These are phyloP conservation scores for Lophium mytilinum DNA, from an alignment of 495 filamentous ascomycete genomes.

Conservation along the genomic window DNA sequence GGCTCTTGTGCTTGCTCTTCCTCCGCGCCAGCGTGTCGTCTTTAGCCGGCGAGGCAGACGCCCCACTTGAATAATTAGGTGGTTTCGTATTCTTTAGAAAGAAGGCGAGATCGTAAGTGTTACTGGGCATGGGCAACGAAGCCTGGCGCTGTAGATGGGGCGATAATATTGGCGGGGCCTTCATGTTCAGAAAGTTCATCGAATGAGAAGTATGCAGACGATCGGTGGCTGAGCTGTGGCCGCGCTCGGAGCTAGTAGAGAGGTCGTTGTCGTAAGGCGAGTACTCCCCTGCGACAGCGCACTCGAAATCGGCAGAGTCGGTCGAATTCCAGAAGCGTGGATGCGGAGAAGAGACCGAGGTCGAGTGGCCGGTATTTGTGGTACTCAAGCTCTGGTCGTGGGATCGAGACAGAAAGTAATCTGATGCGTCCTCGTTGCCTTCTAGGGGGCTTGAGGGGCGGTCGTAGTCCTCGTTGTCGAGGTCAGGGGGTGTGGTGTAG, in stretches of 20 bases:
- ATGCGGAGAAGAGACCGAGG: not conserved
- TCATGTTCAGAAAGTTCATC: not conserved
- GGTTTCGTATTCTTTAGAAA: constrained; percentile 4
- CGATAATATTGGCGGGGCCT: not conserved
- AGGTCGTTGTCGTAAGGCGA: constrained; percentile 9
- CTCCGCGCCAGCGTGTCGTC: not conserved
- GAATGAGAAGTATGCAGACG: not conserved
- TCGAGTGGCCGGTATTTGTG: not conserved
- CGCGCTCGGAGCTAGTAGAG: not conserved
- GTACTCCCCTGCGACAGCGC: constrained; percentile 10
- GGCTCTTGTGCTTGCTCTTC: constrained; percentile 1
- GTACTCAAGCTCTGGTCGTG: not conserved
- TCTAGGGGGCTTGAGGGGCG: not conserved
- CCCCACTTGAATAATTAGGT: not conserved
- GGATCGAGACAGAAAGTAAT: not conserved
- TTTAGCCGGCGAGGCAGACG: not conserved
- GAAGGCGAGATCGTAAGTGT: constrained; percentile 8
- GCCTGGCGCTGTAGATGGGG: not conserved
- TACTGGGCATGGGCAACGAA: not conserved
- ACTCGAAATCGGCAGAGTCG: constrained; percentile 7
- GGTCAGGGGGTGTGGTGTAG: not conserved
- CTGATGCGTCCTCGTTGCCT: not conserved
- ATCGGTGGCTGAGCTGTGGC: not conserved
- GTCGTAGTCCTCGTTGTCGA: not conserved
- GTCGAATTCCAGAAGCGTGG: not conserved